These are phyloP conservation scores for Grigorovia humatica DNA, from an alignment of 805 yeast species.

Conservation along the genomic window DNA sequence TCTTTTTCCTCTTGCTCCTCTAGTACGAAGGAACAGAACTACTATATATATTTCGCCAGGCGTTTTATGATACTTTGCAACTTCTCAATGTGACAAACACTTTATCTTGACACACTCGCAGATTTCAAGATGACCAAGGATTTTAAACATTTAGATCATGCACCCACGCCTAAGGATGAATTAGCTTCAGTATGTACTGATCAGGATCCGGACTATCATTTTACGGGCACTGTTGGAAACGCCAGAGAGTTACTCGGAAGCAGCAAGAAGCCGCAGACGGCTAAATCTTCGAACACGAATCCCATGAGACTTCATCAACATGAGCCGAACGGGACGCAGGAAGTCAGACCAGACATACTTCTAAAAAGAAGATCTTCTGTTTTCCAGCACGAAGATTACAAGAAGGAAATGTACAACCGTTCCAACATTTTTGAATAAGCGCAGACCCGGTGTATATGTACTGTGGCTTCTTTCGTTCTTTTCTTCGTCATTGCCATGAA, in stretches of 20 bases:
- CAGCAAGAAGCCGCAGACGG: background rate
- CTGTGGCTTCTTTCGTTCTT: background rate
- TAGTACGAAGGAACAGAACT: too few relatives aligned
- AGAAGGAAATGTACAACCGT: conserved; percentile 14
- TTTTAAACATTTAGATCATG: conserved; percentile 4
- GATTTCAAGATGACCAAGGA: background rate
- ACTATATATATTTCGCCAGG: background rate
- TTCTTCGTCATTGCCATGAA: too few relatives aligned
- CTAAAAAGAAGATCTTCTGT: conserved; percentile 14
- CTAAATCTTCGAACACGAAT: background rate
- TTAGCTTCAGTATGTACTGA: conserved; percentile 1
- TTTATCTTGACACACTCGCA: background rate
- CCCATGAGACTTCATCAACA: background rate
- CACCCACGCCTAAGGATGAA: conserved; percentile 6
- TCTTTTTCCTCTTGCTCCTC: too few relatives aligned
- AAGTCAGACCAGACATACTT: background rate
- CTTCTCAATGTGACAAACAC: background rate
- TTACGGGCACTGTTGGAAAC: conserved; percentile 4
- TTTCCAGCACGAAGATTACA: conserved; percentile 10
- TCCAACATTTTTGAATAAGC: conserved; percentile 16
- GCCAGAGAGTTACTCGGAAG: background rate
- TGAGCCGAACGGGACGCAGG: background rate
- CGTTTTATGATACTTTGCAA: background rate
- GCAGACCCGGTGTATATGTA: too few relatives aligned
- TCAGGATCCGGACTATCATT: conserved; percentile 3